phyloP scores from a whole-genome alignment of 441 rosid genomes.

The Pelargonium exstipulatum region DNA sequence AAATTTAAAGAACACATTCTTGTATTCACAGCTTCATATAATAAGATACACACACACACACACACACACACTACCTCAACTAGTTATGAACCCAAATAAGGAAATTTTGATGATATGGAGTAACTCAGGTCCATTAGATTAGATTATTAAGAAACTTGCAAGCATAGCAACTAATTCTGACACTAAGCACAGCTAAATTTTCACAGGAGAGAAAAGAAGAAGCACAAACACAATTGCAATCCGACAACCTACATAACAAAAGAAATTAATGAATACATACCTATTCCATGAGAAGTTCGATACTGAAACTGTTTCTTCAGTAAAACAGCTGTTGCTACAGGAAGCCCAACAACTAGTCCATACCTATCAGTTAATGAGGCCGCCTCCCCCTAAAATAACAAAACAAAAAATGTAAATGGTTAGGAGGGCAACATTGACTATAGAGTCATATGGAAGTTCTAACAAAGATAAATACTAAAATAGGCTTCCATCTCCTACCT shows the following conservation, averaged over 20 bases:
- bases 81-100: background rate
- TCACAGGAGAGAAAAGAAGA: background rate
- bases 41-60: background rate
- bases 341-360: conserved; percentile 73
- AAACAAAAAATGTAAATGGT: conserved; percentile 1
- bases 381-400: conserved; percentile 68
- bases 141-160: background rate
- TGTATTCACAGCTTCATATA: background rate
- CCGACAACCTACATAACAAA: background rate
- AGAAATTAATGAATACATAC: conserved; percentile 28
- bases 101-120: background rate
- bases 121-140: background rate
- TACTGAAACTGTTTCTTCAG: conserved; percentile 69
- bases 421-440: conserved; percentile 8
- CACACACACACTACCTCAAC: background rate
- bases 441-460: conserved; percentile 1
- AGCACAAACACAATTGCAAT: background rate
- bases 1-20: background rate
- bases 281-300: conserved; percentile 78
- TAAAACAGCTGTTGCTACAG: conserved; percentile 64
- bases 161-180: background rate
- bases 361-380: conserved; percentile 76
- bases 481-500: conserved; percentile 36
- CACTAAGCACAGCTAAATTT: background rate
- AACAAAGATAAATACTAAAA: conserved; percentile 6